Evolutionary conservation across 495 filamentous ascomycete genomes (phyloP).

Genomic region (Sporormia fimetaria): DNA sequence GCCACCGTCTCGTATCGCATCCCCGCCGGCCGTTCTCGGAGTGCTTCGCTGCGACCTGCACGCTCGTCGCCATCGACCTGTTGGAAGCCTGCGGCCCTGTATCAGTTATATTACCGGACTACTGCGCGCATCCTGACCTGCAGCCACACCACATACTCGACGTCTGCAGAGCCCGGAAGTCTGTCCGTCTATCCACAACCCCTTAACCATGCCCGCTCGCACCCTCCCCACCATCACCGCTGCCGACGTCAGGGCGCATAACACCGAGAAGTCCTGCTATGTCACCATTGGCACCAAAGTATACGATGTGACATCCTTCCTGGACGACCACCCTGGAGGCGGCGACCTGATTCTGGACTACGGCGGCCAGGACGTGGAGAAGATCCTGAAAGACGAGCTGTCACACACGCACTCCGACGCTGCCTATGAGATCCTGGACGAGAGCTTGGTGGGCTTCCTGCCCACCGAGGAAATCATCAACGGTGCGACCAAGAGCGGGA

Average conservation of each 20-base stretch:
- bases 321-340: conserved; percentile 83
- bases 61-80: too few relatives aligned
- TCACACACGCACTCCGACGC: conserved; percentile 81
- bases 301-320: conserved; percentile 86
- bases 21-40: too few relatives aligned
- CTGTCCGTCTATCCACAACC: conserved; percentile 32
- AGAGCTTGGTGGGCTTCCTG: conserved; percentile 72
- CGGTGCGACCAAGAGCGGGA: conserved; percentile 35
- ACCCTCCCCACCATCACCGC: conserved; percentile 67
- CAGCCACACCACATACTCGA: not conserved
- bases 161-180: not conserved
- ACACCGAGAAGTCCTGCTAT: conserved; percentile 75
- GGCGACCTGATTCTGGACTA: conserved; percentile 80
- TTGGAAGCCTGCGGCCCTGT: too few relatives aligned
- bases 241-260: conserved; percentile 71
- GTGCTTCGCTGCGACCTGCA: too few relatives aligned
- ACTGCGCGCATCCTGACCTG: too few relatives aligned
- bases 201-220: conserved; percentile 30
- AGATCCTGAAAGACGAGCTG: conserved; percentile 70
- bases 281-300: conserved; percentile 82
- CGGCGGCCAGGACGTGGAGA: conserved; percentile 73
- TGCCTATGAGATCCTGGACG: conserved; percentile 86
- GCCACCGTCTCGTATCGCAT: too few relatives aligned
- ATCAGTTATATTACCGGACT: conserved; percentile 13
- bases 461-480: conserved; percentile 37